Base-by-base conservation (phyloP, 2,329 filamentous ascomycete genomes). In the Aspergillus bombycis region DNA sequence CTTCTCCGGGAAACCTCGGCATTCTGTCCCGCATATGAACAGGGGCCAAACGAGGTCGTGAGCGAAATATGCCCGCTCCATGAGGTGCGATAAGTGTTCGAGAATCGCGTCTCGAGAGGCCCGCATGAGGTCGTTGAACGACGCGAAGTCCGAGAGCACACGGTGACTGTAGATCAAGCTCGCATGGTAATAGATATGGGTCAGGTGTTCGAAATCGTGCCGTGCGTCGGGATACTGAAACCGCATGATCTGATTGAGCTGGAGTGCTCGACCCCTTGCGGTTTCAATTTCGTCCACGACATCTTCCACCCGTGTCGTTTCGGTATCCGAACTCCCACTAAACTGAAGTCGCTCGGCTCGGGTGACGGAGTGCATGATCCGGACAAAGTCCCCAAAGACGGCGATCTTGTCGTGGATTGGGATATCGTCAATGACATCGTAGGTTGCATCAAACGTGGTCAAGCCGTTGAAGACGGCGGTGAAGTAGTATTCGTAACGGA, bases 31-130 rank as follows among this genome's bases (percentile, higher is more conserved):
- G 3, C 69, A 67, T 26, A 73, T 65, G n/a, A 74, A 73, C 1
- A 72, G 50, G 16, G 71, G 72, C 72, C 72, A 74, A 36, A 72
- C 68, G 4, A 74, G 64, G 50, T 74, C 68, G 21, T 74, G 71
- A 6, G 68, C 67, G 41, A 72, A 68, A 36, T 62, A 63, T 26
- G 56, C 58, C 23, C 53, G 60, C 53, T 48, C 48, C 7, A 60
- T 68, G 34, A 59, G 41, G 48, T 36, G 52, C 41, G n/a, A 58
- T 16, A 65, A 38, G 36, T 60, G 45, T 8, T 32, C 32, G 2
- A 69, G 52, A 10, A 71, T 63, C 5, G 63, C 43, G 19, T 62
- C 58, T 12, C 61, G 58, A n/a, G 58, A 65, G 4, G 9, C 14
- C 26, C 14, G 57, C 14, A 61, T 57, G 28, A 19, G 34, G 23